phyloP scores from a whole-genome alignment of 2,329 filamentous ascomycete species.

The Hyphodiscus sp. region DNA sequence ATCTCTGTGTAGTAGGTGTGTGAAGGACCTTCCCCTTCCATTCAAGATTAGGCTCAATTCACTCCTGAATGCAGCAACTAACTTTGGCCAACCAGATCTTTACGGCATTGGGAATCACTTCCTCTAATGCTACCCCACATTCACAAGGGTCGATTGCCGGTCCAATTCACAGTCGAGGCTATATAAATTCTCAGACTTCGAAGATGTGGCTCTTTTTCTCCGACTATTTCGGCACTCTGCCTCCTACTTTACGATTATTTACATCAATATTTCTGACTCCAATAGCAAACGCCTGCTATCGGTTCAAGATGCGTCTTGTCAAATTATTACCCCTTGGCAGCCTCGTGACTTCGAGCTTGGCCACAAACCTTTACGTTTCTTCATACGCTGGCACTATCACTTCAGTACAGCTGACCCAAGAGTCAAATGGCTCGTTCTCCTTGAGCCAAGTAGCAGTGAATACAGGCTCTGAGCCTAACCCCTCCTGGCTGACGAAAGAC shows the following conservation, averaged over 20 bases:
- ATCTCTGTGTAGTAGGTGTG: no score
- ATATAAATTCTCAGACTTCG: background rate
- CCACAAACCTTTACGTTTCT: constrained; percentile 32
- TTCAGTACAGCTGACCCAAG: constrained; percentile 26
- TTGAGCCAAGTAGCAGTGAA: constrained; percentile 17
- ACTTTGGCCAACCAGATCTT: no score
- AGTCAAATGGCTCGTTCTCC: constrained; percentile 18
- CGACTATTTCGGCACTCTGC: constrained; percentile 1
- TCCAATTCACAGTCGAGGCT: background rate
- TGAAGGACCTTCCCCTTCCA: no score
- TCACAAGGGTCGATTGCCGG: background rate
- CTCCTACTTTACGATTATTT: constrained; percentile 5
- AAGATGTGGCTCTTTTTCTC: constrained; percentile 14
- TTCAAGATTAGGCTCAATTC: no score
- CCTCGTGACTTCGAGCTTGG: constrained; percentile 14
- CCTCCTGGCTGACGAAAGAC: constrained; percentile 24
- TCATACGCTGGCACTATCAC: constrained; percentile 34
- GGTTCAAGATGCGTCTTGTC: constrained; percentile 13
- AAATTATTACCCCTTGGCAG: constrained; percentile 8
- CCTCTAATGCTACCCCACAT: background rate
- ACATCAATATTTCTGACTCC: background rate
- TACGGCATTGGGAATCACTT: background rate
- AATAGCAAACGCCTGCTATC: background rate
- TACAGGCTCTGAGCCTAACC: constrained; percentile 18
- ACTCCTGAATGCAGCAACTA: no score